Base-by-base conservation (phyloP, 2,329 filamentous ascomycete genomes). In the Phialophora tarda region DNA sequence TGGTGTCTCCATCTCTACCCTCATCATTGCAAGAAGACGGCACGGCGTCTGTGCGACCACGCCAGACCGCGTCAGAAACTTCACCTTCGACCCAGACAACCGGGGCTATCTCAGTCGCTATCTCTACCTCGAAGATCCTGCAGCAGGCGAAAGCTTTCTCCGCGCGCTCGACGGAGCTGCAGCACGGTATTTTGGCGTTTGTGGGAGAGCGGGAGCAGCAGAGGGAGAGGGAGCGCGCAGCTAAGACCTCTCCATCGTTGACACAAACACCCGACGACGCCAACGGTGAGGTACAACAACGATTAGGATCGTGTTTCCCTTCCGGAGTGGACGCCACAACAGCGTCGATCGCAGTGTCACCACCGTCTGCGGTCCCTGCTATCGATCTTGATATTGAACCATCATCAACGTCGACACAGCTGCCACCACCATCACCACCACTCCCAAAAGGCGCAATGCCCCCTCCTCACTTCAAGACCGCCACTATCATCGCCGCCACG, bases 81-180 rank as follows among this genome's bases (percentile, higher is more conserved):
- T 44, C 38, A 44, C 14, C 2, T 44, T 11, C 14, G 14, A 2
- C 38, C 6, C 38, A 44, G 38, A 44, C 17, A 17, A 7, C 38
- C 6, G 6, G 17, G 17, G 38, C 17, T 44, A n/a, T 44, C 17
- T 5, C 14, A 41, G 17, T 17, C 14, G 5, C 34, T 0, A 17
- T 38, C 32, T 41, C 34, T 4, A 17, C 17, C 12, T 68, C 65
- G 6, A 41, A 59, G 48, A 70, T 70, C 30, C 54, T 70, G 21
- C 56, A 62, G 32, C 68, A 66, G 24, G 63, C 63, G 4, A 59
- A 44, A n/a, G 63, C 63, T 1, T 70, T 70, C 30, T 58, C 59
- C 10, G 50, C 50, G 34, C 24, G 26, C 26, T 66, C 68, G 24
- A 48, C 32, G 12, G 44, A 62, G 28, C 26, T 68, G n/a, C 38